Conservation (phyloP, 164 flowering plant genomes). For the Piper betle region DNA sequence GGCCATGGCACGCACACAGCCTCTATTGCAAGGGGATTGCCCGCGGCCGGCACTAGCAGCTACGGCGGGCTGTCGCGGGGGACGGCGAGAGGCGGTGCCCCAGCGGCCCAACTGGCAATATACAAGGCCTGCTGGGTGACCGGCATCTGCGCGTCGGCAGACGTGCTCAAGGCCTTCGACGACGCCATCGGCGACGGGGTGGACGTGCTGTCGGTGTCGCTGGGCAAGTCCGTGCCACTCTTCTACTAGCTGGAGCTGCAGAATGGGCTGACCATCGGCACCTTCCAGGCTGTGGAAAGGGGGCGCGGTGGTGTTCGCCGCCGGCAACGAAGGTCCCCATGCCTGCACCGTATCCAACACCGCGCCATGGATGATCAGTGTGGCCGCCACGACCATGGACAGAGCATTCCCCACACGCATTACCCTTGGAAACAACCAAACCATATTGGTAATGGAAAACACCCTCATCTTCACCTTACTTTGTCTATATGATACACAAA, state of each 20-base stretch:
- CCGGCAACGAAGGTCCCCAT: conserved; percentile 16
- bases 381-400: conserved; percentile 19
- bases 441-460: neutral
- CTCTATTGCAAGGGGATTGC: conserved; percentile 13
- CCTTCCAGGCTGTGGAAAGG: conserved; percentile 17
- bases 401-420: conserved; percentile 16
- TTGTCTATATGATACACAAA: neutral
- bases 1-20: conserved; percentile 19
- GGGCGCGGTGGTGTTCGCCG: conserved; percentile 15
- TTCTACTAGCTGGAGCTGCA: conserved; percentile 1
- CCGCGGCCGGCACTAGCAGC: conserved; percentile 10
- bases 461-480: neutral
- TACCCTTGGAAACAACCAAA: conserved; percentile 12
- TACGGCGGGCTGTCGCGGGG: conserved; percentile 11
- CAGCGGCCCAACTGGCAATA: conserved; percentile 14
- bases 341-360: conserved; percentile 13
- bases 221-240: conserved; percentile 5
- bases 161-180: conserved; percentile 17
- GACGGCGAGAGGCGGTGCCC: conserved; percentile 17
- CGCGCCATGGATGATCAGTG: conserved; percentile 17
- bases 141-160: conserved; percentile 4
- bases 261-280: conserved; percentile 11
- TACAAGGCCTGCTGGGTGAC: conserved; percentile 14
- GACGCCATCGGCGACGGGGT: conserved; percentile 21
- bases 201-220: conserved; percentile 16